Evolutionary conservation across 1,139 yeast species (phyloP).

Genomic region (Protomyces lactucae-debilis): DNA sequence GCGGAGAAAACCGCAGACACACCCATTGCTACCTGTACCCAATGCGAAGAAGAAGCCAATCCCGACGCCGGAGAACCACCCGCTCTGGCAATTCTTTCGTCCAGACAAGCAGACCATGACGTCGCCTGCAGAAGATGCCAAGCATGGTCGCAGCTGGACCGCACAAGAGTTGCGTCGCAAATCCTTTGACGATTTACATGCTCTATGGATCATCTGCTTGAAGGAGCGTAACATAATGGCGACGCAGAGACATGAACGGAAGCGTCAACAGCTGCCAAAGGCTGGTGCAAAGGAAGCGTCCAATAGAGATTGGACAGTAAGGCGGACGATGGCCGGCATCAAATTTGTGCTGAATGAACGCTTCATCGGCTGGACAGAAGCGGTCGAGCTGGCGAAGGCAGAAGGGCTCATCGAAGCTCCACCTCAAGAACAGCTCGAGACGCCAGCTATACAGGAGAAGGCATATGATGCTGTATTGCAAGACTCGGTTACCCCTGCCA

Average conservation of each 20-base stretch:
- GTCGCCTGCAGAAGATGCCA: conserved; percentile 33
- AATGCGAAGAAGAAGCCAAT: conserved; percentile 4
- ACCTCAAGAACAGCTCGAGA: background rate
- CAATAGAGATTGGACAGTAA: conserved; percentile 21
- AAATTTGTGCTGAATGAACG: conserved; percentile 31
- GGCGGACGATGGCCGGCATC: conserved; percentile 30
- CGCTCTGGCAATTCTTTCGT: conserved; percentile 89
- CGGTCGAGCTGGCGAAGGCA: conserved; percentile 26
- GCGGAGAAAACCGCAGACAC: background rate
- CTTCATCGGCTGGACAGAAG: conserved; percentile 26
- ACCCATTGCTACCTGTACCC: conserved; percentile 22
- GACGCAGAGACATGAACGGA: conserved; percentile 60
- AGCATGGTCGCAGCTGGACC: conserved; percentile 71
- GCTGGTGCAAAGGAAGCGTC: conserved; percentile 3
- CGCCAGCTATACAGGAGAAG: background rate
- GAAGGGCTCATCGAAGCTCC: conserved; percentile 5
- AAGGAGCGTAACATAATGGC: conserved; percentile 76
- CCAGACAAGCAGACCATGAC: conserved; percentile 46
- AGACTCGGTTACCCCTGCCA: too few species aligned
- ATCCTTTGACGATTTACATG: conserved; percentile 85
- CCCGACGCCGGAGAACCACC: conserved; percentile 62
- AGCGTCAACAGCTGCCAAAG: conserved; percentile 32
- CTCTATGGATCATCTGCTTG: conserved; percentile 80
- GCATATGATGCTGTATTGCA: background rate
- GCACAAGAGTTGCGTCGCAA: conserved; percentile 85